phyloP scores from a whole-genome alignment of 139 green algal genomes.

The Chlorella sp. region DNA sequence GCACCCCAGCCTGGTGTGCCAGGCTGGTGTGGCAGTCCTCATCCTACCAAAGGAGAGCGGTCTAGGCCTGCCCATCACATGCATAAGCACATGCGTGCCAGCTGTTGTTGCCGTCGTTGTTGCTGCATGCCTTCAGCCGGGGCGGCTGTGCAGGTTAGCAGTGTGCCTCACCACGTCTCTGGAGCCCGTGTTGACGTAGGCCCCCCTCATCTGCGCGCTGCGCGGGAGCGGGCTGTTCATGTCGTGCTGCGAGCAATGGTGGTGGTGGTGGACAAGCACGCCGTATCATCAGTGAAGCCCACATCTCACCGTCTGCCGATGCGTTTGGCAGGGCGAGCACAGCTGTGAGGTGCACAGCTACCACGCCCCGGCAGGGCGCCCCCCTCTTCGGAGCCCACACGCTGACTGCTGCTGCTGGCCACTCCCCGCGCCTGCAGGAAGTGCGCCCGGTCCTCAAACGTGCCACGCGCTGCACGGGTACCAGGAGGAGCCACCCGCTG shows the following conservation, averaged over 20 bases:
- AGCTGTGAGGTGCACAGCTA: background rate
- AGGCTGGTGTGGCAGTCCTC: no score
- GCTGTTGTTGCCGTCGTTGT: no score
- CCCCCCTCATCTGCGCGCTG: background rate
- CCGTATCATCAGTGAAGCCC: background rate
- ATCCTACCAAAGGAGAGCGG: no score
- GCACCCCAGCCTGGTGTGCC: no score
- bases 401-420: background rate
- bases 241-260: background rate
- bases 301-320: background rate
- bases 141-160: no score
- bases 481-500: background rate
- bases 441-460: background rate
- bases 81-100: no score
- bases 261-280: background rate
- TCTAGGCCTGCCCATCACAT: no score
- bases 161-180: no score
- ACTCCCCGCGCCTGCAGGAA: background rate
- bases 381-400: background rate
- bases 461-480: background rate
- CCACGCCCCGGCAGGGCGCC: background rate
- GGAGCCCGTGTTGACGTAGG: slow-evolving; percentile 6
- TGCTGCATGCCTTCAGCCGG: no score
- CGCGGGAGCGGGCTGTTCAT: background rate
- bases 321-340: background rate